phyloP scores from a whole-genome alignment of 305 asterid species.

The Fraxinus platypoda region DNA sequence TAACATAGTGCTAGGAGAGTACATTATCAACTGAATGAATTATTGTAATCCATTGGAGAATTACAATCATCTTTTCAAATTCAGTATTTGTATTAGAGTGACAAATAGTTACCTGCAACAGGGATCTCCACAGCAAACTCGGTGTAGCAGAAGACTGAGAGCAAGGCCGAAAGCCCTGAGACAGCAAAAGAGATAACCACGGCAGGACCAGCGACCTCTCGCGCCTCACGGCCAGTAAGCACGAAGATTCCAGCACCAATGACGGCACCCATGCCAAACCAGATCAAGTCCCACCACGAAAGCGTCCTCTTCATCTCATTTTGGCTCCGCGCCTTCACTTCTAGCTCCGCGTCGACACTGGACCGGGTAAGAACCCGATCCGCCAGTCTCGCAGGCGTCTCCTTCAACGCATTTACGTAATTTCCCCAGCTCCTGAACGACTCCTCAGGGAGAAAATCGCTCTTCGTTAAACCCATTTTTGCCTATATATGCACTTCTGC shows the following conservation, averaged over 20 bases:
- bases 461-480: slow-evolving; percentile 44
- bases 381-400: slow-evolving; percentile 25
- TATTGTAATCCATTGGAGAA: neutral
- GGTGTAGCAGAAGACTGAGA: slow-evolving; percentile 74
- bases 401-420: slow-evolving; percentile 40
- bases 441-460: slow-evolving; percentile 59
- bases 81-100: neutral
- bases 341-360: slow-evolving; percentile 47
- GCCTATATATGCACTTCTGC: neutral
- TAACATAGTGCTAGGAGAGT: neutral
- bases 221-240: slow-evolving; percentile 72
- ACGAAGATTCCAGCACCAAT: slow-evolving; percentile 87
- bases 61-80: slow-evolving; percentile 23
- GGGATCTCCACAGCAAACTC: slow-evolving; percentile 85
- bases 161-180: slow-evolving; percentile 74
- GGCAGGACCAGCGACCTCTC: slow-evolving; percentile 63
- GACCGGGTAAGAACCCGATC: slow-evolving; percentile 56
- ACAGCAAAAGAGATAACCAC: slow-evolving; percentile 66
- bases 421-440: slow-evolving; percentile 53
- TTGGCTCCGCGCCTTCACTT: slow-evolving; percentile 55
- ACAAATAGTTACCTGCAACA: slow-evolving; percentile 44
- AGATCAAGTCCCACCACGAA: slow-evolving; percentile 79
- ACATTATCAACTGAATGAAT: neutral
- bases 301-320: slow-evolving; percentile 72
- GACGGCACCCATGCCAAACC: slow-evolving; percentile 92